Evolutionary conservation across 2,329 filamentous ascomycete species (phyloP), one percentile per base, ranked within the genome.

Genomic region (Claviceps capensis): DNA sequence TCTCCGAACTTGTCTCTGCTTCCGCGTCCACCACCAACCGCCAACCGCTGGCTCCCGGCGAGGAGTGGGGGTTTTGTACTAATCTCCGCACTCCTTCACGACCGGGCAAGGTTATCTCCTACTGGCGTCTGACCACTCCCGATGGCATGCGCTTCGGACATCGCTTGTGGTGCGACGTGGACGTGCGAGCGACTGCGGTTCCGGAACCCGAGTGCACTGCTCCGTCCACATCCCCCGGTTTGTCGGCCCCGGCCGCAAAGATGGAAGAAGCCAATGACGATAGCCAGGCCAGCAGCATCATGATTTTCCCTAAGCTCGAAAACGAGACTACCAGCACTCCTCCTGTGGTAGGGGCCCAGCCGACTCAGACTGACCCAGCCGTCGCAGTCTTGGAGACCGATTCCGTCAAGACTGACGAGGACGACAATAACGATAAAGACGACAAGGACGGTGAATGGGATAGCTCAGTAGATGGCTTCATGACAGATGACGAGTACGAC

Each of bases 401-500:
- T 40, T 56, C 61, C 49, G 55, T 67, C 56, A 59, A 63, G 53
- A 59, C 69, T 52, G 73, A 76, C 51, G 73, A 73, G 37, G 79
- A 47, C 11, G 30, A 68, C 54, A 61, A 70, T 52, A 73, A 76
- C 51, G 73, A 73, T 38, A 79, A 47, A 1, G 45, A 68, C 53
- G 62, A 70, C 53, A 73, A 76, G 51, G 74, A 72, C 38, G 79
- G 81, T n/a, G 82, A 83, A 47, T 81, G 77, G 73, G 75, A 80
- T 42, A 72, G 69, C n/a, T 78, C 76, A 1, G 80, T 82, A 13
- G 81, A 86, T 54, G 86, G 84, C 13, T 96, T 95, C 75, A 71
- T 95, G 74, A 97, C 93, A 0, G 93, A 98, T 57, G 93, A 97
- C 67, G 93, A 98, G 71, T 98, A 97, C 67, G 93, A 98, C 62